A percentile compares a stretch with the other conserved stretches of the same genome.
Conservation (phyloP, 2,329 filamentous ascomycete genomes). For the Magnaporthiopsis poae region DNA sequence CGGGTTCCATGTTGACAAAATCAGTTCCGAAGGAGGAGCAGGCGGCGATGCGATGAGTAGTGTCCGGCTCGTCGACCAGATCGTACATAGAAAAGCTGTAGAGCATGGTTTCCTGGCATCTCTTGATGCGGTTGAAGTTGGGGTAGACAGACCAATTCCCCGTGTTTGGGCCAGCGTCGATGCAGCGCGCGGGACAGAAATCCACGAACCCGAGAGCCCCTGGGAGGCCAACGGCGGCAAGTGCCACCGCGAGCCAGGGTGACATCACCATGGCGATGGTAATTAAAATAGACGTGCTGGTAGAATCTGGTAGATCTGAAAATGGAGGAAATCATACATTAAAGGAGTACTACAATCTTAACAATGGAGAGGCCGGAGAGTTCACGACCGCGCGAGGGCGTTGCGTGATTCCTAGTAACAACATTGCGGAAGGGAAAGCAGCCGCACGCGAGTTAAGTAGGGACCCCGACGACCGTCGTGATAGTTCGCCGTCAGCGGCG, state of each 20-base stretch:
- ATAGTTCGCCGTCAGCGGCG: not conserved
- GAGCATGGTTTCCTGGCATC: slow-evolving; percentile 10
- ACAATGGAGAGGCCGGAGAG: too few relatives aligned
- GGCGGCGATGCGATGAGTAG: slow-evolving; percentile 10
- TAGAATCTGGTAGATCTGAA: too few relatives aligned
- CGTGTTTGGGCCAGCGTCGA: slow-evolving; percentile 4
- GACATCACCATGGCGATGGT: not conserved
- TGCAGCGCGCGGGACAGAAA: slow-evolving; percentile 10
- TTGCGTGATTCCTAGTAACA: not conserved
- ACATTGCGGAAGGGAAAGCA: not conserved
- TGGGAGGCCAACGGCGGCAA: slow-evolving; percentile 1
- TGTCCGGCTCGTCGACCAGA: slow-evolving; percentile 6
- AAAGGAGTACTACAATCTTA: not conserved
- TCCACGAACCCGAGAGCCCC: not conserved
- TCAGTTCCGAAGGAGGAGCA: slow-evolving; percentile 16
- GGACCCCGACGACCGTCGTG: too few relatives aligned
- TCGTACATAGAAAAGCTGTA: slow-evolving; percentile 11
- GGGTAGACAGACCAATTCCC: slow-evolving; percentile 11
- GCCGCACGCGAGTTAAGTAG: not conserved
- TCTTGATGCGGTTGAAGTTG: slow-evolving; percentile 5
- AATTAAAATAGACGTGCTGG: too few relatives aligned
- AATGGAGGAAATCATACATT: not conserved
- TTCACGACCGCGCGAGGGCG: not conserved
- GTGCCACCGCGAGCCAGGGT: not conserved
- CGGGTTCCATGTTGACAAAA: slow-evolving; percentile 10